Evolutionary conservation across 2,329 filamentous ascomycete species (phyloP).

Genomic region (Microdochium nivale): DNA sequence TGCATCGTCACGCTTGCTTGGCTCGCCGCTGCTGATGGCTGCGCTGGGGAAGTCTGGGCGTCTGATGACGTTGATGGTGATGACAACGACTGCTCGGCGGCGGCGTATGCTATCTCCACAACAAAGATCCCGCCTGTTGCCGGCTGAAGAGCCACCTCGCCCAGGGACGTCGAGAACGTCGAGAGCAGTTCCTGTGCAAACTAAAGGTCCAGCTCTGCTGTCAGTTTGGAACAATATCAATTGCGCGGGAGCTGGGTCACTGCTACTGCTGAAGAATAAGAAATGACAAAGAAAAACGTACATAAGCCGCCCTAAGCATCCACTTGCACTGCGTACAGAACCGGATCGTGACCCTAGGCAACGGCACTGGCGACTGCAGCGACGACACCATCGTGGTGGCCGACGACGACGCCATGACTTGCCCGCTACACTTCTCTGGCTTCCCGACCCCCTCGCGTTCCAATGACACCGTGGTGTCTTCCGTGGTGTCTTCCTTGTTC

Average conservation of each 20-base stretch:
- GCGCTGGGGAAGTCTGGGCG: too few relatives aligned
- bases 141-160: conserved; percentile 82
- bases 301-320: conserved; percentile 81
- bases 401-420: too few relatives aligned
- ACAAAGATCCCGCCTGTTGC: conserved; percentile 77
- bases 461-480: too few relatives aligned
- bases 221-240: conserved; percentile 1
- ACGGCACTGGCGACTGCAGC: conserved; percentile 19
- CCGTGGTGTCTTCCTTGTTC: too few relatives aligned
- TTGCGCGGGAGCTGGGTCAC: too few relatives aligned
- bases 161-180: conserved; percentile 76
- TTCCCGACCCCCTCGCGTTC: too few relatives aligned
- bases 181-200: conserved; percentile 93
- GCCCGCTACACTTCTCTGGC: too few relatives aligned
- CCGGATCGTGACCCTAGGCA: conserved; percentile 76
- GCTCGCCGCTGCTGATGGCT: too few relatives aligned
- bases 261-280: too few relatives aligned
- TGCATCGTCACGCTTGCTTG: conserved; percentile 22
- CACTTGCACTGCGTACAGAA: conserved; percentile 94
- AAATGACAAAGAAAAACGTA: conserved; percentile 44
- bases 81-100: conserved; percentile 4
- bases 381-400: too few relatives aligned
- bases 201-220: conserved; percentile 31
- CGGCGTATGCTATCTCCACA: conserved; percentile 51
- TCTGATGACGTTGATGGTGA: conserved; percentile 22